A percentile compares a stretch with the other conserved stretches of the same genome.
Evolutionary conservation across 805 yeast genomes (phyloP).

Genomic region (Candida maesae): DNA sequence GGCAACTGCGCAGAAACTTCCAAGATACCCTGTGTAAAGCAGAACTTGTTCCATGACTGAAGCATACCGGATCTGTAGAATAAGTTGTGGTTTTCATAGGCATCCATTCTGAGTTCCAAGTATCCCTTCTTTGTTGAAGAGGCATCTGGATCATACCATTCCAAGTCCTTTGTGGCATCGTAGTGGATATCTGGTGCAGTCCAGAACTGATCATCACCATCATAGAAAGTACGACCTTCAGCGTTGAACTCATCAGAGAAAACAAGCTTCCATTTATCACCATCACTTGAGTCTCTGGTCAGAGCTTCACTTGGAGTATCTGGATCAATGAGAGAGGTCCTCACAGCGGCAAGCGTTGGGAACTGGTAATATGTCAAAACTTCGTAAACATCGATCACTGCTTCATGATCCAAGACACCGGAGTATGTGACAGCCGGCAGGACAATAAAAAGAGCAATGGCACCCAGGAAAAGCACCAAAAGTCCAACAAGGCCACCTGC

Average conservation of each 20-base stretch:
- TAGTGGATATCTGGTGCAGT: constrained; percentile 80
- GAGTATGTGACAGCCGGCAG: constrained; percentile 83
- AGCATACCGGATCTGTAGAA: constrained; percentile 88
- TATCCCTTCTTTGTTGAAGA: constrained; percentile 73
- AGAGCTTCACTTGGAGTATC: constrained; percentile 53
- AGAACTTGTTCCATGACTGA: constrained; percentile 88
- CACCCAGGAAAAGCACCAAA: constrained; percentile 54
- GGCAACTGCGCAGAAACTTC: constrained; percentile 80
- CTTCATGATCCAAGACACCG: constrained; percentile 46
- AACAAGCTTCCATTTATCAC: constrained; percentile 69
- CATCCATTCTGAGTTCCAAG: constrained; percentile 68
- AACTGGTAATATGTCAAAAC: constrained; percentile 45
- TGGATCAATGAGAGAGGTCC: constrained; percentile 53
- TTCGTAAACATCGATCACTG: constrained; percentile 28
- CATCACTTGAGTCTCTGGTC: constrained; percentile 52
- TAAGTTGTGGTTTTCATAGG: constrained; percentile 72
- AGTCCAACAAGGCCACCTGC: constrained; percentile 61
- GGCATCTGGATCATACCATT: constrained; percentile 96
- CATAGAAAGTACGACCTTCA: constrained; percentile 87
- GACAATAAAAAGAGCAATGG: constrained; percentile 64
- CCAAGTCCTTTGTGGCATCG: constrained; percentile 84
- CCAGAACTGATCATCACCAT: constrained; percentile 91
- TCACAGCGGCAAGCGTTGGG: constrained; percentile 48
- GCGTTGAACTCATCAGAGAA: constrained; percentile 90
- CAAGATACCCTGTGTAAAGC: constrained; percentile 79